Percentiles rank a stretch among this genome's conserved stretches.
Conservation (phyloP, 768 basidiomycete species). For the Tricholoma furcatifolium region DNA sequence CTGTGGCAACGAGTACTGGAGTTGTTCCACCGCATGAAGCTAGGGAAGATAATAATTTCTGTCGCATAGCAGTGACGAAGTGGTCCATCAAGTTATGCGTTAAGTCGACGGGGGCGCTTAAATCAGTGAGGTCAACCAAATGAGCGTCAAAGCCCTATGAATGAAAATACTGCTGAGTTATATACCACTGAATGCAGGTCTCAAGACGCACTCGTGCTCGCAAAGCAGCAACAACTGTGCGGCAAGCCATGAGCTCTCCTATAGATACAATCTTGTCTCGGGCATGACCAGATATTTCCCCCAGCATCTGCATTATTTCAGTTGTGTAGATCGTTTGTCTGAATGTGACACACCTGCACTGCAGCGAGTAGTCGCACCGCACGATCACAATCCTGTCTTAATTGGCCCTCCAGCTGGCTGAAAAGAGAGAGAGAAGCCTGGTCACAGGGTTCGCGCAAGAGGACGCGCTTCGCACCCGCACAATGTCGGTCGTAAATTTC, state of each 20-base stretch:
- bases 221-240: slow-evolving; percentile 11
- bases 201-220: not conserved
- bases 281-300: slow-evolving; percentile 5
- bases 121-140: slow-evolving; percentile 4
- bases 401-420: not conserved
- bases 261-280: slow-evolving; percentile 8
- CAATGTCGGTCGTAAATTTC: slow-evolving; percentile 3
- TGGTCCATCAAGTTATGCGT: not conserved
- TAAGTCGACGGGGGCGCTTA: not conserved
- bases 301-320: not conserved
- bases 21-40: not conserved
- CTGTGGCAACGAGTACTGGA: not conserved
- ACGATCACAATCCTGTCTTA: slow-evolving; percentile 5
- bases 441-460: not conserved
- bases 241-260: slow-evolving; percentile 12
- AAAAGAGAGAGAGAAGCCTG: not conserved
- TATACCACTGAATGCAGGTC: not conserved
- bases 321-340: not conserved
- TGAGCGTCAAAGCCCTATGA: slow-evolving; percentile 1
- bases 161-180: not conserved
- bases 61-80: slow-evolving; percentile 1
- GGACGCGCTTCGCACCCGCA: not conserved
- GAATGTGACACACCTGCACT: slow-evolving; percentile 2
- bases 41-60: not conserved
- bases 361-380: not conserved